Evolutionary conservation across 495 filamentous ascomycete genomes (phyloP).

Genomic region (Penicillium diatomitis): DNA sequence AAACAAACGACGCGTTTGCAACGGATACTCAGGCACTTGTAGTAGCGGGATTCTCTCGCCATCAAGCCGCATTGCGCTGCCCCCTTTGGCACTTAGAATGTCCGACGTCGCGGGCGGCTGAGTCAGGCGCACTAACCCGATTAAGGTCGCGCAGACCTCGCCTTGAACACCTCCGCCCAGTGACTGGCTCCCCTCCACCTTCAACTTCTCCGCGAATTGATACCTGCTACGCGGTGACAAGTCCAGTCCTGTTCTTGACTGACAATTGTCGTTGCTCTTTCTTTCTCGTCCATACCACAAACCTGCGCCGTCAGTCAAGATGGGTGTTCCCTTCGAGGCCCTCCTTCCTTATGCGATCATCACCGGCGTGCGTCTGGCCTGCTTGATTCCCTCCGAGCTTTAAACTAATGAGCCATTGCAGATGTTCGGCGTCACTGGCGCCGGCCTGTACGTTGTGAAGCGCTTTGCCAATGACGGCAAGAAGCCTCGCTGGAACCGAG

Average conservation of each 20-base stretch:
- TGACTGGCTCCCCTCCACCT: slow-evolving; percentile 16
- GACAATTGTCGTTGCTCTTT: slow-evolving; percentile 2
- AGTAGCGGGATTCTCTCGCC: slow-evolving; percentile 11
- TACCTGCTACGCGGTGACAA: slow-evolving; percentile 1
- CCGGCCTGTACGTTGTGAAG: slow-evolving; percentile 62
- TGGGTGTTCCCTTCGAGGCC: slow-evolving; percentile 96
- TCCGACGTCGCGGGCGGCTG: slow-evolving; percentile 31
- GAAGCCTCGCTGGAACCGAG: slow-evolving; percentile 68
- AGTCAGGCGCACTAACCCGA: slow-evolving; percentile 36
- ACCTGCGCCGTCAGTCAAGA: slow-evolving; percentile 32
- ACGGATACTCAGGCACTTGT: background rate
- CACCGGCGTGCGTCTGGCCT: slow-evolving; percentile 54
- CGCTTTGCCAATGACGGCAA: slow-evolving; percentile 82
- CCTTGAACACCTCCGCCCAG: slow-evolving; percentile 3
- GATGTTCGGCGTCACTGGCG: slow-evolving; percentile 87
- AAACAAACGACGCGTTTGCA: slow-evolving; percentile 19
- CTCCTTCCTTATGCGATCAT: slow-evolving; percentile 92
- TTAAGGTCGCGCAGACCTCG: slow-evolving; percentile 25
- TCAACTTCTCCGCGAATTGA: slow-evolving; percentile 8
- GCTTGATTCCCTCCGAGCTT: slow-evolving; percentile 11
- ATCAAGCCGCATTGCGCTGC: slow-evolving; percentile 29
- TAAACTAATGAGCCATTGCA: slow-evolving; percentile 33
- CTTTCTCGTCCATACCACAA: background rate
- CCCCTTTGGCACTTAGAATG: slow-evolving; percentile 32
- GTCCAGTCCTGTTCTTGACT: background rate